Evolutionary conservation across 306 rosid species (phyloP).

Genomic region (Trichosanthes cucumerina): DNA sequence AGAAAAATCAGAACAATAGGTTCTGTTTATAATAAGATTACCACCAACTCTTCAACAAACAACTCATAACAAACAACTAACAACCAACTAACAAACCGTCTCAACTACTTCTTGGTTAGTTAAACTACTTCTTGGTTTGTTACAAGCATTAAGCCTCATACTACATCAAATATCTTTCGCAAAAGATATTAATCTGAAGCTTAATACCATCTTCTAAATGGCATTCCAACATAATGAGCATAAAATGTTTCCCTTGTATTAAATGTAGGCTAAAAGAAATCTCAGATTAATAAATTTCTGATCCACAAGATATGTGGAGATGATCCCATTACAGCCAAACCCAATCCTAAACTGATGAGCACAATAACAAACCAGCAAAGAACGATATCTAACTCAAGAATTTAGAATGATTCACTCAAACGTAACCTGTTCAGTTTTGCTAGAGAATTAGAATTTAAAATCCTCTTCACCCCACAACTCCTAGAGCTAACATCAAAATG

Average conservation of each 20-base stretch:
- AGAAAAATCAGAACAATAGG: too few relatives aligned
- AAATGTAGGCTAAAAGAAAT: neutral
- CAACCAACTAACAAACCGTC: too few relatives aligned
- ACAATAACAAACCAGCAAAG: neutral
- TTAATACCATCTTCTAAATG: neutral
- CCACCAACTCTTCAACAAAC: too few relatives aligned
- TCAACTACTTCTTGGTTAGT: too few relatives aligned
- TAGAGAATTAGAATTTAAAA: neutral
- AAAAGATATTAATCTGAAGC: neutral
- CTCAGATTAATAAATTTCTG: neutral
- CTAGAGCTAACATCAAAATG: neutral
- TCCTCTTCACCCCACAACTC: neutral
- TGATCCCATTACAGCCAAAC: neutral
- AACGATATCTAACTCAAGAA: neutral
- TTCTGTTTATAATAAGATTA: too few relatives aligned
- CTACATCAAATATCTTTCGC: too few relatives aligned
- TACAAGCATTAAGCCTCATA: too few relatives aligned
- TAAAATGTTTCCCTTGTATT: too few relatives aligned
- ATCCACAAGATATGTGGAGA: neutral
- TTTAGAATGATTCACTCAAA: neutral
- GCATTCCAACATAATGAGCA: neutral
- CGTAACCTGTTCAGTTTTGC: neutral
- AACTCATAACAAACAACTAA: too few relatives aligned
- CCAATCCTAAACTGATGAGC: neutral
- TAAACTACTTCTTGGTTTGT: too few relatives aligned